These are phyloP conservation scores for Coniochaeta ligniaria DNA, from an alignment of 2,329 filamentous ascomycete species.

Conservation along the genomic window DNA sequence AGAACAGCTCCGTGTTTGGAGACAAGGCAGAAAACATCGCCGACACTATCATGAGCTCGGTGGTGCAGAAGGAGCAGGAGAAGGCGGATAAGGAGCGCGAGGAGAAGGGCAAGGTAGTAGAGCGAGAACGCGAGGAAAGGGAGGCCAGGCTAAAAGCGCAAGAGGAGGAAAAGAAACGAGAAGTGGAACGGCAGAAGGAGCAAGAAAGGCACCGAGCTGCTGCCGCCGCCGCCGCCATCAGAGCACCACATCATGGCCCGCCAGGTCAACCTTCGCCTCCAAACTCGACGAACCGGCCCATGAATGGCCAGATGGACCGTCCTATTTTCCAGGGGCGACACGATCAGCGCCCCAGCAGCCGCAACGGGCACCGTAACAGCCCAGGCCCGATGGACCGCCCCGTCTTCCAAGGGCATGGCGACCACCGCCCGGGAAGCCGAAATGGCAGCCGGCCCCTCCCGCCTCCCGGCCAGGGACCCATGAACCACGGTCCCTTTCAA, in stretches of 20 bases:
- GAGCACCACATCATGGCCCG: background rate
- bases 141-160: slow-evolving; percentile 14
- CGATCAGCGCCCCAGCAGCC: background rate
- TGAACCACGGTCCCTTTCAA: background rate
- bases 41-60: slow-evolving; percentile 15
- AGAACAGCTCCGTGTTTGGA: slow-evolving; percentile 16
- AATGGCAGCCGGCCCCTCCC: background rate
- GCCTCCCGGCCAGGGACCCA: background rate
- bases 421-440: background rate
- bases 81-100: slow-evolving; percentile 9
- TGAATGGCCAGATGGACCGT: background rate
- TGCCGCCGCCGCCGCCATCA: background rate
- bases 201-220: background rate
- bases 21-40: slow-evolving; percentile 21
- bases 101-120: slow-evolving; percentile 5
- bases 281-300: background rate
- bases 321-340: background rate
- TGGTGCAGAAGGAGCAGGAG: slow-evolving; percentile 13
- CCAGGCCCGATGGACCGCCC: background rate
- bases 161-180: slow-evolving; percentile 13
- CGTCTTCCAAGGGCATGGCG: background rate
- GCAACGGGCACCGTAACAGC: background rate
- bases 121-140: slow-evolving; percentile 13
- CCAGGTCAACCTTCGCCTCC: background rate
- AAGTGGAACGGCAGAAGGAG: slow-evolving; percentile 4